Conservation (phyloP, 257 asterid genomes). For the Solanum virginianum region DNA sequence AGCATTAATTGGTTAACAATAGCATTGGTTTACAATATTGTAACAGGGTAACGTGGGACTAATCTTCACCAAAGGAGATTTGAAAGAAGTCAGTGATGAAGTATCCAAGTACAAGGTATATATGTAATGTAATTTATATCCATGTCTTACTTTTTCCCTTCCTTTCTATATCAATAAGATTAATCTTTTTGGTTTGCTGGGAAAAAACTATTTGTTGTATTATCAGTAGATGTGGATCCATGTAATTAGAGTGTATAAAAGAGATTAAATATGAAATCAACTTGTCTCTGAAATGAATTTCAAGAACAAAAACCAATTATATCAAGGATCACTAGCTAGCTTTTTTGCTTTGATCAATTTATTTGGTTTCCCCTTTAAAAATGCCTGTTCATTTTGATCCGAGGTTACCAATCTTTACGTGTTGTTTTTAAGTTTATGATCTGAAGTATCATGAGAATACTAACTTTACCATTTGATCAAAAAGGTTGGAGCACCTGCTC, state of each 20-base stretch:
- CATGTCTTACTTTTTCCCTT: background rate
- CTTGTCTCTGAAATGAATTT: background rate
- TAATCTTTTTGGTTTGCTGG: background rate
- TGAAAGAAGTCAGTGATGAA: conserved; percentile 31
- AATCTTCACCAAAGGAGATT: conserved; percentile 24
- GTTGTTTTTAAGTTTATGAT: background rate
- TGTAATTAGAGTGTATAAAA: background rate
- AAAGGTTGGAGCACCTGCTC: conserved; percentile 32
- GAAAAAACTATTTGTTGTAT: background rate
- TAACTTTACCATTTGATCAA: background rate
- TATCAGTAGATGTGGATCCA: background rate
- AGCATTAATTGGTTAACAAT: background rate
- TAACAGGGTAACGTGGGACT: conserved; percentile 27
- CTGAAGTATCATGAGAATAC: background rate
- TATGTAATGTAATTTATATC: background rate
- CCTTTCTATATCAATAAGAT: background rate
- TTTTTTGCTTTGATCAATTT: background rate
- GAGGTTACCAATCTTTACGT: background rate
- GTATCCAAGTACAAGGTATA: conserved; percentile 22
- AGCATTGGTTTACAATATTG: background rate
- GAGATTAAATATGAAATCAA: background rate
- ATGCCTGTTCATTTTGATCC: background rate
- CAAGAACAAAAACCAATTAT: background rate
- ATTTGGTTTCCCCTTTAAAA: background rate
- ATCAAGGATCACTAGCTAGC: background rate